These are phyloP conservation scores for Ogataea wickerhamii DNA, from an alignment of 805 yeast species.

Conservation along the genomic window DNA sequence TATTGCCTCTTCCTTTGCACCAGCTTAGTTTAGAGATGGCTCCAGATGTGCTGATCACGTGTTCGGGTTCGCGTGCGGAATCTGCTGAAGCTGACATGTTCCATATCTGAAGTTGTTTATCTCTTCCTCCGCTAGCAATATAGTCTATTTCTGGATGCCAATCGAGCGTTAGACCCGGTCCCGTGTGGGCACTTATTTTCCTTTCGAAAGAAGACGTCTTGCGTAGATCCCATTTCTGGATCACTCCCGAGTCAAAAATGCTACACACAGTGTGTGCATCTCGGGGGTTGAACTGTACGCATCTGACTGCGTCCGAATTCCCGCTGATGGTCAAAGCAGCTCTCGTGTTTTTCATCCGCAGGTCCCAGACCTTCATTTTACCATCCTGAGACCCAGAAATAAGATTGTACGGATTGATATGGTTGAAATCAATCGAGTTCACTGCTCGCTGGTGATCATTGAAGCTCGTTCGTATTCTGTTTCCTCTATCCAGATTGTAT, in stretches of 20 bases:
- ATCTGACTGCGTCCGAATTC: constrained; percentile 67
- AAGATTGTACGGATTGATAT: constrained; percentile 37
- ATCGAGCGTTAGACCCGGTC: constrained; percentile 83
- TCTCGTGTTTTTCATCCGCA: constrained; percentile 43
- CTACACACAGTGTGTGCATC: constrained; percentile 60
- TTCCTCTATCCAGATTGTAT: constrained; percentile 30
- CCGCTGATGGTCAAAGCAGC: constrained; percentile 52
- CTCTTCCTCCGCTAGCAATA: constrained; percentile 90
- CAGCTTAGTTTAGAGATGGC: constrained; percentile 78
- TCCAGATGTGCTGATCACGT: constrained; percentile 67
- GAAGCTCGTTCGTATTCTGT: constrained; percentile 28
- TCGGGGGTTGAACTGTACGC: constrained; percentile 51
- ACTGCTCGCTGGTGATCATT: constrained; percentile 45
- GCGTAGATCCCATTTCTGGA: constrained; percentile 86
- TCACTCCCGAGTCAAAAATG: constrained; percentile 83
- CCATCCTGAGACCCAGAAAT: constrained; percentile 80
- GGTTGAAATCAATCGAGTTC: constrained; percentile 41
- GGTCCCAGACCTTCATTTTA: constrained; percentile 71
- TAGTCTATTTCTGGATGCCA: constrained; percentile 85
- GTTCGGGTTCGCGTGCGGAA: constrained; percentile 55
- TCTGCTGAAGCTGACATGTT: constrained; percentile 42
- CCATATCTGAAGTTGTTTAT: constrained; percentile 78
- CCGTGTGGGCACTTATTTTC: constrained; percentile 82
- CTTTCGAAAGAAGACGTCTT: constrained; percentile 59
- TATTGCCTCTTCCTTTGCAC: constrained; percentile 43